A percentile compares a stretch with the other conserved stretches of the same genome.
phyloP scores from a whole-genome alignment of 768 basidiomycete species.

The Steccherinum ochraceum region DNA sequence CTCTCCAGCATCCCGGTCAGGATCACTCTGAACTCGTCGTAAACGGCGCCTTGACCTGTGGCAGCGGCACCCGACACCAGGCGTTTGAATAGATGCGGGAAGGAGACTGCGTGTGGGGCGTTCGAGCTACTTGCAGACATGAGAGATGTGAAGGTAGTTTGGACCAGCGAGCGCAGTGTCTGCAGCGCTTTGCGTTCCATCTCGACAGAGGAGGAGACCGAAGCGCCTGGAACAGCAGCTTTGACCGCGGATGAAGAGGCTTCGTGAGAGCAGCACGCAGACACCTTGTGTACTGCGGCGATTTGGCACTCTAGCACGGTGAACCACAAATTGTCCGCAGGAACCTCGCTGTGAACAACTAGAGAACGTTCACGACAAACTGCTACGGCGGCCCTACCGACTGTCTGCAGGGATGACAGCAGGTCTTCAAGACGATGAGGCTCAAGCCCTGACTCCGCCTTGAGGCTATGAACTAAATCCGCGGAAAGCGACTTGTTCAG shows the following conservation, averaged over 20 bases:
- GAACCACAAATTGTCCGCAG: conserved; percentile 87
- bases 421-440: conserved; percentile 16
- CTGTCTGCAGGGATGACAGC: conserved; percentile 46
- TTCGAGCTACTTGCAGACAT: conserved; percentile 78
- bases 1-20: conserved; percentile 94
- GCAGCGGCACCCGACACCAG: conserved; percentile 70
- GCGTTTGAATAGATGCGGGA: conserved; percentile 88
- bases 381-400: conserved; percentile 54
- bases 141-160: conserved; percentile 76
- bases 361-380: conserved; percentile 70
- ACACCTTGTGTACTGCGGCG: conserved; percentile 66
- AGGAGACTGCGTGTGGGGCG: conserved; percentile 53
- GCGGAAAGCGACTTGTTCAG: conserved; percentile 50
- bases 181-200: conserved; percentile 31
- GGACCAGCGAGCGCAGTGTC: conserved; percentile 66
- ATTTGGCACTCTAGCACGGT: conserved; percentile 78
- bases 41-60: conserved; percentile 56
- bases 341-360: conserved; percentile 29
- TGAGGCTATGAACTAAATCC: conserved; percentile 34
- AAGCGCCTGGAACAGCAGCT: conserved; percentile 2
- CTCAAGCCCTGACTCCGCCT: conserved; percentile 8
- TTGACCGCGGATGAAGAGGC: background rate
- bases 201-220: background rate
- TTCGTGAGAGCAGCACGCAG: conserved; percentile 30
- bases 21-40: conserved; percentile 88